Conservation (phyloP, 2,329 filamentous ascomycete species). For the Xenoacremonium recifei region DNA sequence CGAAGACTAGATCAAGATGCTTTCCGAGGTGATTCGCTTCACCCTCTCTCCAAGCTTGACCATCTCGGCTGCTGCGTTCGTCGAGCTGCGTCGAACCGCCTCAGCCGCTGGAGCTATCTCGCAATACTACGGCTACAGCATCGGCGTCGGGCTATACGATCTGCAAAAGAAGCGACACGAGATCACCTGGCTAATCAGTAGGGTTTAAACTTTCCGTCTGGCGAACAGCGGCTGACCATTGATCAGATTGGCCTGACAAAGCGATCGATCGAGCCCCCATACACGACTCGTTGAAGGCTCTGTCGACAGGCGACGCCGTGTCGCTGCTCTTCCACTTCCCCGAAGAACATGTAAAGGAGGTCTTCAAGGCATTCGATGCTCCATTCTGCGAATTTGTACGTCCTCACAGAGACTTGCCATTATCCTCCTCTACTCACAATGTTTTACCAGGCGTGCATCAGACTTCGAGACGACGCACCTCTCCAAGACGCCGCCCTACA, state of each 20-base stretch:
- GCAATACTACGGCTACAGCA: slow-evolving; percentile 18
- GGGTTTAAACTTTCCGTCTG: background rate
- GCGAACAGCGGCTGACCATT: background rate
- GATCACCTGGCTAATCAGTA: slow-evolving; percentile 19
- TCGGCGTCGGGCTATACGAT: background rate
- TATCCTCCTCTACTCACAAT: background rate
- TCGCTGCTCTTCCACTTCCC: slow-evolving; percentile 4
- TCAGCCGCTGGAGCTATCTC: slow-evolving; percentile 9
- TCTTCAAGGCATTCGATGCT: slow-evolving; percentile 11
- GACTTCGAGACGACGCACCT: slow-evolving; percentile 10
- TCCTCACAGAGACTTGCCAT: background rate
- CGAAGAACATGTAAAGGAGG: slow-evolving; percentile 1
- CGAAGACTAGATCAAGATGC: too few relatives aligned
- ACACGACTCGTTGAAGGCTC: background rate
- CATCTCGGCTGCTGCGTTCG: slow-evolving; percentile 13
- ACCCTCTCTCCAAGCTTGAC: slow-evolving; percentile 7
- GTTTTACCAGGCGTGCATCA: slow-evolving; percentile 6
- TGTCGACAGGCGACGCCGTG: background rate
- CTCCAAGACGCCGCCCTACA: slow-evolving; percentile 7
- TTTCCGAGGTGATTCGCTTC: slow-evolving; percentile 17
- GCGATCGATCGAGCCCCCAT: background rate
- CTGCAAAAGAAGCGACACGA: slow-evolving; percentile 15
- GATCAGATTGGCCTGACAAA: slow-evolving; percentile 11
- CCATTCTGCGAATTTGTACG: slow-evolving; percentile 20
- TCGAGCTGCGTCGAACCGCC: slow-evolving; percentile 9